A percentile compares a stretch with the other conserved stretches of the same genome.
Evolutionary conservation across 345 rosid species (phyloP).

Genomic region (Combretum micranthum): DNA sequence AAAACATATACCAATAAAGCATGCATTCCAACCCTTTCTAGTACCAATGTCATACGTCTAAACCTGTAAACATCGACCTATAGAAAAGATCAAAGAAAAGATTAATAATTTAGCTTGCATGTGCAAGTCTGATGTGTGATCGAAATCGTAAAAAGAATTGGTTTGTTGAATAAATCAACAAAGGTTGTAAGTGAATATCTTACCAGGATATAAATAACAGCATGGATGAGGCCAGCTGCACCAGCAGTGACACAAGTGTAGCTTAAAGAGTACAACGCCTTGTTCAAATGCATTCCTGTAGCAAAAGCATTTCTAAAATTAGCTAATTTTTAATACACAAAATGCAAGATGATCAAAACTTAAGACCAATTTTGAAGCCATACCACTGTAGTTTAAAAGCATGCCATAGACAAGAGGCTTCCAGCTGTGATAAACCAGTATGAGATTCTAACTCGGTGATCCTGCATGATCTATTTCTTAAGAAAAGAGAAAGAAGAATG

Average conservation of each 20-base stretch:
- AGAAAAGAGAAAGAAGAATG: too few relatives aligned
- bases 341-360: too few relatives aligned
- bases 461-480: slow-evolving; percentile 28
- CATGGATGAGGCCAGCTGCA: slow-evolving; percentile 58
- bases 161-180: background rate
- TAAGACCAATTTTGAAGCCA: too few relatives aligned
- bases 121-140: too few relatives aligned
- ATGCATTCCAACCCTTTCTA: slow-evolving; percentile 12
- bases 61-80: slow-evolving; percentile 11
- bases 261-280: slow-evolving; percentile 65
- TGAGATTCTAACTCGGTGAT: slow-evolving; percentile 42
- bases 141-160: background rate
- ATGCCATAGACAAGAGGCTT: slow-evolving; percentile 37
- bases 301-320: slow-evolving; percentile 6
- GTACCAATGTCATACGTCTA: slow-evolving; percentile 1
- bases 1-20: slow-evolving; percentile 7
- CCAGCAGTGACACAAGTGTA: slow-evolving; percentile 62
- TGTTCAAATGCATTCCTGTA: slow-evolving; percentile 65
- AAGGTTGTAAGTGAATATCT: background rate
- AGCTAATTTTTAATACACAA: too few relatives aligned
- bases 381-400: slow-evolving; percentile 19
- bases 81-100: background rate
- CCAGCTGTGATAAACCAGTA: slow-evolving; percentile 46
- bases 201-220: slow-evolving; percentile 49
- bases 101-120: background rate